Evolutionary conservation across 1,284 basidiomycete genomes (phyloP), one percentile per base, ranked within the genome.

Genomic region (Puccinia novopanici): DNA sequence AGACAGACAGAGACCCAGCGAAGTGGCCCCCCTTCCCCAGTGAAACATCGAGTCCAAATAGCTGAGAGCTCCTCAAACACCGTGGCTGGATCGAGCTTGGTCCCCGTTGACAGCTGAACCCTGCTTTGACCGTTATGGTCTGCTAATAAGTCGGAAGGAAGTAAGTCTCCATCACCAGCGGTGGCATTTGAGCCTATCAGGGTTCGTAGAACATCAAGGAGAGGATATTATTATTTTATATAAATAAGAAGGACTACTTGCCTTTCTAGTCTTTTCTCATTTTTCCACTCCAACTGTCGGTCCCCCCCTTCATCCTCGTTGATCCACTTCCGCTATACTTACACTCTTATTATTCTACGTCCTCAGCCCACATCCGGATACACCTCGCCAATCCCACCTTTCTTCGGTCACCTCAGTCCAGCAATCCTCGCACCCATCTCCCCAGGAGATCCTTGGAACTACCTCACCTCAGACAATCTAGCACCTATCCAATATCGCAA

Each of bases 391-490:
- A 45, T 67, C 24, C n/a, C 48, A 48, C 22, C 63, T 24, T 24
- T 48, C 40, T 48, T 42, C 63, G 24, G 13, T 10, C 12, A 48
- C 45, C 45, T 67, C 63, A 67, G 63, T 67, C 63, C 42, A 48
- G 40, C n/a, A 42, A 2, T 22, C 24, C 42, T 27, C 13, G 12
- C 40, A 48, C 63, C 63, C 42, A 67, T 48, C 63, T 67, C 63
- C 42, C 42, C 63, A 67, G 63, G 63, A 67, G 63, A 48, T 67
- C 42, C 42, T 8, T 48, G n/a, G 42, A 67, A 40, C 63, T 40
- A 67, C 63, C 42, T 40, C 63, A 67, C 42, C 63, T 48, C 63
- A 67, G 63, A 48, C 10, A 48, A 67, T 10, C 63, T 48, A 48
- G n/a, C 24, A 40, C 19, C 42, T 48, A 67, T 67, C 42, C n/a